phyloP scores from a whole-genome alignment of 2,329 filamentous ascomycete genomes.

The Fusarium sacchari region DNA sequence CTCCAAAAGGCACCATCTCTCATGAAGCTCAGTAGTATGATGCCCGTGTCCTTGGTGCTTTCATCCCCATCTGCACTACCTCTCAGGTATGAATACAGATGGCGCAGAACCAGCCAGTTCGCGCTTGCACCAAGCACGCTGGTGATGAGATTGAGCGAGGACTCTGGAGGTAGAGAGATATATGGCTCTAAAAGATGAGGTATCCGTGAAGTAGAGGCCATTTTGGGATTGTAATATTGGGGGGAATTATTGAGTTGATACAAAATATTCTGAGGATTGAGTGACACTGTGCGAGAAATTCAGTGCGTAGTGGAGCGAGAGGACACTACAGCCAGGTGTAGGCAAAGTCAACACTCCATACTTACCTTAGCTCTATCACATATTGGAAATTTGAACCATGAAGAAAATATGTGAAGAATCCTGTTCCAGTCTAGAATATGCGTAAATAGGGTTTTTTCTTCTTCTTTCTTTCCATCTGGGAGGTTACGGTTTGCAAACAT shows the following conservation, averaged over 20 bases:
- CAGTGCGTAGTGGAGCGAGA: conserved; percentile 10
- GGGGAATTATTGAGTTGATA: conserved; percentile 17
- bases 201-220: conserved; percentile 57
- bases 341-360: not conserved
- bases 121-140: conserved; percentile 71
- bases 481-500: not conserved
- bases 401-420: not conserved
- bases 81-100: conserved; percentile 60
- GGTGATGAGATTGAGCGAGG: conserved; percentile 73
- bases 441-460: too few relatives aligned
- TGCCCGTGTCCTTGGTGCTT: conserved; percentile 52
- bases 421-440: not conserved
- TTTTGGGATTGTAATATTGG: not conserved
- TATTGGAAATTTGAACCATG: not conserved
- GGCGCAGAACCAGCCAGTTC: conserved; percentile 72
- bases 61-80: conserved; percentile 36
- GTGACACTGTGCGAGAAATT: conserved; percentile 32
- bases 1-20: conserved; percentile 83
- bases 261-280: conserved; percentile 29
- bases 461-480: not conserved
- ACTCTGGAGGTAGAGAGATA: conserved; percentile 65
- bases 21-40: conserved; percentile 86
- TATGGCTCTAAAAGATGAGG: conserved; percentile 74
- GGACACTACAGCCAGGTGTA: too few relatives aligned
- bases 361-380: not conserved